Conservation (phyloP, 2,329 filamentous ascomycete species). For the Fusarium papillatum region DNA sequence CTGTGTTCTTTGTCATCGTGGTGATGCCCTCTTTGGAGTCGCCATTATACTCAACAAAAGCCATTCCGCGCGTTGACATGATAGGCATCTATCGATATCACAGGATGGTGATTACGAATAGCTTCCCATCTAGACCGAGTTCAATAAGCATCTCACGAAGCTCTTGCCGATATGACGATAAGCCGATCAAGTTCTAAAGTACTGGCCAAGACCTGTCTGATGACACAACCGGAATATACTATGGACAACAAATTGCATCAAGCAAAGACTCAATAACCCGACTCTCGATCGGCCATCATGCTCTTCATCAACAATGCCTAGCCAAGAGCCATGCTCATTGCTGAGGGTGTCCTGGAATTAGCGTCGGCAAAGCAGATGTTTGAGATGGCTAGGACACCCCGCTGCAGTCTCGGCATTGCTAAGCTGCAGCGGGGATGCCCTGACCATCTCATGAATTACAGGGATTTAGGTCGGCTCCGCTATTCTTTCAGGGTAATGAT, state of each 20-base stretch:
- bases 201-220: not conserved
- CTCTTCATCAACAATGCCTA: not conserved
- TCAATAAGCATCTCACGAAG: not conserved
- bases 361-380: not conserved
- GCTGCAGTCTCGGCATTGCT: not conserved
- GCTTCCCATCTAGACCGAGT: not conserved
- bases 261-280: not conserved
- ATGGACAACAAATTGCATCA: not conserved
- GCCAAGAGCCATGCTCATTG: not conserved
- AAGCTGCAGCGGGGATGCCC: not conserved
- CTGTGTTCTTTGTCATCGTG: not conserved
- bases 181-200: not conserved
- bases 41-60: not conserved
- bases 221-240: not conserved
- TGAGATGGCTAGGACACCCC: too few species aligned
- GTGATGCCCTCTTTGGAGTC: not conserved
- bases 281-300: not conserved
- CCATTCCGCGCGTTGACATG: not conserved
- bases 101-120: not conserved
- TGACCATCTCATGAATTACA: not conserved
- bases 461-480: not conserved
- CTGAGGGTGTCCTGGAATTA: not conserved
- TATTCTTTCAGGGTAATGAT: not conserved
- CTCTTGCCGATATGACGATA: not conserved
- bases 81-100: not conserved